Conservation (phyloP, 257 asterid genomes). For the Fraxinus excelsior region DNA sequence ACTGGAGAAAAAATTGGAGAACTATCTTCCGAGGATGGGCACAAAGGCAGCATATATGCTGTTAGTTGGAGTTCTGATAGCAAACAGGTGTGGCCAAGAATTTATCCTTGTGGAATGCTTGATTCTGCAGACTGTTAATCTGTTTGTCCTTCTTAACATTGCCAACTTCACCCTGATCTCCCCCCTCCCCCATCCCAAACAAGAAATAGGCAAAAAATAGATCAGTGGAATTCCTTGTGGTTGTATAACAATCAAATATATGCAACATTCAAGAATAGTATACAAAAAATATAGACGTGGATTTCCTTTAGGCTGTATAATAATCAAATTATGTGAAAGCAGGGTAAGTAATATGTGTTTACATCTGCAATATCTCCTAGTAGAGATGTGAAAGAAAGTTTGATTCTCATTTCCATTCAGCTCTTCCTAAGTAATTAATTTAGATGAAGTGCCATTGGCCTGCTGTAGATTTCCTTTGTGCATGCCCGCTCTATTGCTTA, state of each 20-base stretch:
- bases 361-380: neutral
- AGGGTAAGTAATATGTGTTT: neutral
- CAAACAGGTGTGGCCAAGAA: constrained; percentile 52
- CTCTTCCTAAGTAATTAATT: neutral
- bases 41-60: constrained; percentile 89
- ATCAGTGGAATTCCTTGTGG: neutral
- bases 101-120: neutral
- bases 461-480: neutral
- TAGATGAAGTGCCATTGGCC: neutral
- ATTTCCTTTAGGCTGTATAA: neutral
- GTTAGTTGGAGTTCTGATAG: constrained; percentile 94
- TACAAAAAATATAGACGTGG: neutral
- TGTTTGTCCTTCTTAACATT: neutral
- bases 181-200: neutral
- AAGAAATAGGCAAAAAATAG: neutral
- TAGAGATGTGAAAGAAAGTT: neutral
- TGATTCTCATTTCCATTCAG: neutral
- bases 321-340: neutral
- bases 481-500: neutral
- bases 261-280: neutral
- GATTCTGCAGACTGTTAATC: neutral
- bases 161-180: neutral
- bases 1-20: constrained; percentile 77
- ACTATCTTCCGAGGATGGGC: constrained; percentile 85
- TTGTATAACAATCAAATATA: neutral